Evolutionary conservation across 2,329 filamentous ascomycete species (phyloP).

Genomic region (Aspergillus sp.): DNA sequence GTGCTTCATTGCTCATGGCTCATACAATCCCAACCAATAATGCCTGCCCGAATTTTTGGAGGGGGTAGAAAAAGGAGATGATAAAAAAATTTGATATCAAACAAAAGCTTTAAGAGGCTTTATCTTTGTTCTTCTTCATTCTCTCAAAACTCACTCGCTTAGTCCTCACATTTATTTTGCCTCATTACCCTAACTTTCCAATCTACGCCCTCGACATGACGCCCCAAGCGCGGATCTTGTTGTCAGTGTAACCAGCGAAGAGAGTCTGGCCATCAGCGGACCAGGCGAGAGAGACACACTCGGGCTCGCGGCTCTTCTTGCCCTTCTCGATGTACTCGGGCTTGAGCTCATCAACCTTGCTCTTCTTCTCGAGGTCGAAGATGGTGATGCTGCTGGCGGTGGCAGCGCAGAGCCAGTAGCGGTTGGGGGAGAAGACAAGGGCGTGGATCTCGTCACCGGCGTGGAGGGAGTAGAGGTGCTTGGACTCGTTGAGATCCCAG

Average conservation of each 20-base stretch:
- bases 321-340: conserved; percentile 92
- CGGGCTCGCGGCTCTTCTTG: conserved; percentile 99
- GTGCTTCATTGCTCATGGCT: conserved; percentile 47
- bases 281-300: conserved; percentile 98
- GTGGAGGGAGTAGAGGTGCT: conserved; percentile 99
- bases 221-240: conserved; percentile 97
- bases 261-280: conserved; percentile 97
- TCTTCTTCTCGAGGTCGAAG: conserved; percentile 99
- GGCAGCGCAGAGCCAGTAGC: conserved; percentile 99
- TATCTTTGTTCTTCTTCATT: conserved; percentile 10
- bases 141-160: conserved; percentile 9
- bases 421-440: conserved; percentile 99
- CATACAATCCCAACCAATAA: conserved; percentile 43
- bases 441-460: conserved; percentile 99
- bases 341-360: conserved; percentile 99
- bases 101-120: conserved; percentile 5
- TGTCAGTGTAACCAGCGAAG: conserved; percentile 99
- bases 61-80: conserved; percentile 19
- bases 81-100: conserved; percentile 22
- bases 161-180: conserved; percentile 19
- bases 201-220: conserved; percentile 89
- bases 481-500: conserved; percentile 99
- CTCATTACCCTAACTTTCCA: conserved; percentile 9
- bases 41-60: conserved; percentile 37
- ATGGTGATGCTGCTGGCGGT: conserved; percentile 98